Evolutionary conservation across 768 basidiomycete genomes (phyloP).

Genomic region (Xerocomellus amylosporus): DNA sequence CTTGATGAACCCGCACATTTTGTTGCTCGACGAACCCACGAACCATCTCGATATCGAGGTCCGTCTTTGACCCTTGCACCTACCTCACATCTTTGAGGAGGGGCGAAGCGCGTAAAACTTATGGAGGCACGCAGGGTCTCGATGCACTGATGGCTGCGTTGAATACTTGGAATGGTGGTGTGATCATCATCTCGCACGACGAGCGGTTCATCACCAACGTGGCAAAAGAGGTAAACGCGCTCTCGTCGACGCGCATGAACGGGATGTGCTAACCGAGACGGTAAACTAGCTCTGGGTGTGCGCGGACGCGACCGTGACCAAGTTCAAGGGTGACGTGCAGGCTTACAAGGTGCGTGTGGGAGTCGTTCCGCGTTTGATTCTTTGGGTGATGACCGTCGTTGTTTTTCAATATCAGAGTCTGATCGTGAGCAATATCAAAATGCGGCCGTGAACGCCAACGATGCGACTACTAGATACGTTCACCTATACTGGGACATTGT

Average conservation of each 20-base stretch:
- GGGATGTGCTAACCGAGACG: slow-evolving; percentile 3
- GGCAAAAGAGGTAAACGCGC: slow-evolving; percentile 61
- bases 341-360: slow-evolving; percentile 71
- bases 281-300: slow-evolving; percentile 84
- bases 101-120: neutral
- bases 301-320: slow-evolving; percentile 72
- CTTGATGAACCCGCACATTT: slow-evolving; percentile 84
- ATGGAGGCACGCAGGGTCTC: slow-evolving; percentile 63
- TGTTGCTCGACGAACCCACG: slow-evolving; percentile 95
- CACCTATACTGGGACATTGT: neutral
- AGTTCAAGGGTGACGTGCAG: slow-evolving; percentile 88
- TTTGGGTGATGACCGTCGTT: neutral
- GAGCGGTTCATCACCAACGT: slow-evolving; percentile 92
- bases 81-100: neutral
- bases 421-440: slow-evolving; percentile 71
- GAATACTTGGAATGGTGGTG: slow-evolving; percentile 81
- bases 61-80: neutral
- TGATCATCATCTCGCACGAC: slow-evolving; percentile 94
- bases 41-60: slow-evolving; percentile 96
- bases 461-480: neutral
- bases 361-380: neutral
- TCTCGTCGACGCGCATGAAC: neutral
- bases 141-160: slow-evolving; percentile 90
- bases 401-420: slow-evolving; percentile 48
- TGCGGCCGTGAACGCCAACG: slow-evolving; percentile 40